Percentiles rank a stretch among this genome's conserved stretches.
phyloP scores from a whole-genome alignment of 805 yeast species.

The Naumovozyma baii region DNA sequence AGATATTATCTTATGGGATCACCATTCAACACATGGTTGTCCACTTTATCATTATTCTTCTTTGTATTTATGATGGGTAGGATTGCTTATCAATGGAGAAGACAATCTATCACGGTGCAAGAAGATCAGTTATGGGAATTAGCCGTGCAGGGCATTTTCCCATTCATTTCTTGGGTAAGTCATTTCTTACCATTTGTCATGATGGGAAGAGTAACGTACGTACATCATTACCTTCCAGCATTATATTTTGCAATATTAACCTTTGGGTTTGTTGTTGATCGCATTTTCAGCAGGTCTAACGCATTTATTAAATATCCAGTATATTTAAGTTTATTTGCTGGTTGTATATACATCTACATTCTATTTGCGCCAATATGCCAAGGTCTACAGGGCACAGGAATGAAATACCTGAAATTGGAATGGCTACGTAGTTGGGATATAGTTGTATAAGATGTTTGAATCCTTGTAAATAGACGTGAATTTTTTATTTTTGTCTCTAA shows the following conservation, averaged over 20 bases:
- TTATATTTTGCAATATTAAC: slow-evolving; percentile 85
- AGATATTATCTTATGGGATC: slow-evolving; percentile 67
- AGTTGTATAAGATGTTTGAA: slow-evolving; percentile 18
- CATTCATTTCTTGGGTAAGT: slow-evolving; percentile 83
- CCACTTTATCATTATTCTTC: slow-evolving; percentile 47
- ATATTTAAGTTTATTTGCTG: slow-evolving; percentile 38
- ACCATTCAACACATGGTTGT: slow-evolving; percentile 71
- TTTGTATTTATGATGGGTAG: slow-evolving; percentile 37
- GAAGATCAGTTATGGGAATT: slow-evolving; percentile 34
- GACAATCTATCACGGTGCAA: slow-evolving; percentile 48
- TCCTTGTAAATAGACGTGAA: too few relatives aligned
- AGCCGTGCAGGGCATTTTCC: slow-evolving; percentile 63
- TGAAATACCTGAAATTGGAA: slow-evolving; percentile 41
- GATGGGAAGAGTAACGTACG: slow-evolving; percentile 95
- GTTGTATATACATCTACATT: slow-evolving; percentile 47
- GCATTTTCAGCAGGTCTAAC: slow-evolving; percentile 16
- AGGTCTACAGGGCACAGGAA: slow-evolving; percentile 62
- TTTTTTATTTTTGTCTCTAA: too few relatives aligned
- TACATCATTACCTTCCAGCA: slow-evolving; percentile 94
- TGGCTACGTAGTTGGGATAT: slow-evolving; percentile 51
- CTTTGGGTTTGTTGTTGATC: slow-evolving; percentile 29
- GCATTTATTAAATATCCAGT: slow-evolving; percentile 24
- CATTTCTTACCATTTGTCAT: slow-evolving; percentile 82
- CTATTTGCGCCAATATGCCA: slow-evolving; percentile 60
- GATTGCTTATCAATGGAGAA: slow-evolving; percentile 50